phyloP scores from a whole-genome alignment of 305 asterid species.

The Plantago coronopus region DNA sequence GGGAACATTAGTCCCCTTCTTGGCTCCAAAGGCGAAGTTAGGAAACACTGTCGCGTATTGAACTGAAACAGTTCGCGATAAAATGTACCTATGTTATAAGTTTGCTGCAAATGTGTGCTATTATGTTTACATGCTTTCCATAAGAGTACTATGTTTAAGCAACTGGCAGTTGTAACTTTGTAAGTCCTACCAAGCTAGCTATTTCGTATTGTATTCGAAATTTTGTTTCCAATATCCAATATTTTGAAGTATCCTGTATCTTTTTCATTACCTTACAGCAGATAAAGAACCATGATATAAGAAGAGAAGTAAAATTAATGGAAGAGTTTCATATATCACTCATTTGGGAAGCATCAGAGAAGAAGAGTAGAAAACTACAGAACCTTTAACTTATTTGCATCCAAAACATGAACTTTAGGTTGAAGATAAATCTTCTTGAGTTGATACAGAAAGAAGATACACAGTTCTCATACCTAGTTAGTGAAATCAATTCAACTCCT shows the following conservation, averaged over 20 bases:
- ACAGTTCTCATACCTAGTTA: neutral
- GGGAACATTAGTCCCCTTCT: conserved; percentile 60
- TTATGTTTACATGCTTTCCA: neutral
- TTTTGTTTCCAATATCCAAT: too few species aligned
- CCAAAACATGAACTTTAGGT: neutral
- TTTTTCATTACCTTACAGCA: too few species aligned
- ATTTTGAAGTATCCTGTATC: too few species aligned
- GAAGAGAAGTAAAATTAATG: too few species aligned
- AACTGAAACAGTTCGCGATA: conserved; percentile 26
- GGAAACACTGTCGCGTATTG: conserved; percentile 57
- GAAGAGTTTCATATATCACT: too few species aligned
- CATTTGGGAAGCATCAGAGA: too few species aligned
- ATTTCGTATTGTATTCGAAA: too few species aligned
- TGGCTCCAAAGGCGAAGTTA: conserved; percentile 60
- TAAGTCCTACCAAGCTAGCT: too few species aligned
- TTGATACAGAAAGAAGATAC: conserved; percentile 7
- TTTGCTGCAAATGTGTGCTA: neutral
- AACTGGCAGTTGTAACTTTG: too few species aligned
- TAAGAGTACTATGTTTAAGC: too few species aligned
- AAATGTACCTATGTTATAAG: neutral
- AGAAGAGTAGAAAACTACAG: neutral
- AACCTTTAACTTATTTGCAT: conserved; percentile 9
- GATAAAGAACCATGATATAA: too few species aligned
- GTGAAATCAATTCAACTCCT: conserved; percentile 30
- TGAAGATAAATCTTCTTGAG: neutral